Evolutionary conservation across 2,329 filamentous ascomycete species (phyloP), one percentile per base, ranked within the genome.

Genomic region (Aspergillus brasiliensis): DNA sequence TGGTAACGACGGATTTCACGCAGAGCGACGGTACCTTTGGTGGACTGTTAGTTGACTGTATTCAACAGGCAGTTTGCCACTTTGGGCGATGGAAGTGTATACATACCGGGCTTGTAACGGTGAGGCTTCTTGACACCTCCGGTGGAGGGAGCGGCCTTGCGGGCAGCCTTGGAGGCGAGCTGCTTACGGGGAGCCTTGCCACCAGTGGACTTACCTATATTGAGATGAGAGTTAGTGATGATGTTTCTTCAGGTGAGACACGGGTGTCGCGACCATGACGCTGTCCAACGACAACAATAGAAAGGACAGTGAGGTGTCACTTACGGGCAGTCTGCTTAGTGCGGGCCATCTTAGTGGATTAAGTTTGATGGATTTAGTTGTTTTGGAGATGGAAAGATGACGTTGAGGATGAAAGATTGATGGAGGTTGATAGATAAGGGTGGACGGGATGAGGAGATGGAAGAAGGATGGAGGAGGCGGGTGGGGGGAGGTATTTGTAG

Each of bases 1-100:
- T 98, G 94, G 86, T 98, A 98, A 77, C 91, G 90, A 85, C 94
- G 90, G 75, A 99, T 99, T 84, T 99, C 95, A 87, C 92, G 91
- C 74, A 98, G 90, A 86, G 94, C 94, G 82, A 97, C 91, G 77
- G 95, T 96, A 86, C 86, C 86, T 69, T 23, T 76, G 76, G 57
- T 27, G 15, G 7, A 42, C 51, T 55, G 62, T 77, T 72, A 77
- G 70, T 61, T 55, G 31, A 8, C 42, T 19, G 49, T 37, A 7
- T n/a, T 11, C 5, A n/a, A 2, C 17, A 40, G 40, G n/a, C 27
- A 11, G 8, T 61, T 58, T 55, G 44, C 40, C 59, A 58, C 47
- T 7, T 2, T 15, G 19, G 6, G 6, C 15, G 34, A 15, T 15
- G 46, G n/a, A n/a, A 40, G 21, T 25, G n/a, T 27, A 57, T 34